phyloP scores from a whole-genome alignment of 176 grass and related monocot species.

The Triticum timopheevii region DNA sequence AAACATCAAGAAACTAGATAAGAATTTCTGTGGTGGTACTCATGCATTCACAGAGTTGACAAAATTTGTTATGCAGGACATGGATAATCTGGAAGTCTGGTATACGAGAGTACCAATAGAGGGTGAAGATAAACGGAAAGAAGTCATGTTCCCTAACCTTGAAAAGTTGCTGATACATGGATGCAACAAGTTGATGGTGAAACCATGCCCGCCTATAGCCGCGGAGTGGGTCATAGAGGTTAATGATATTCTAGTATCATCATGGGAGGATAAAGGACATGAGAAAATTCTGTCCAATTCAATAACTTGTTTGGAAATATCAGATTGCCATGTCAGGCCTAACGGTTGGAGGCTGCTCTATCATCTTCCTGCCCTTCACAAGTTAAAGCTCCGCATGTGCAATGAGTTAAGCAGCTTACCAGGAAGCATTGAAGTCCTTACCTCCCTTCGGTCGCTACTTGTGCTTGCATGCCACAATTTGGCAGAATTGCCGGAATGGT shows the following conservation, averaged over 20 bases:
- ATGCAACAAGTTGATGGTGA: constrained; percentile 14
- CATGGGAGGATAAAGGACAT: neutral
- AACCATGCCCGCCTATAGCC: neutral
- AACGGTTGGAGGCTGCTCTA: constrained; percentile 12
- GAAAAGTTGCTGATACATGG: constrained; percentile 12
- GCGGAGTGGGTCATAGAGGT: neutral
- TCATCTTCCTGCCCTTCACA: neutral
- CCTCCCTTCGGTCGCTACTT: neutral
- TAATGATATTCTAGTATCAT: neutral
- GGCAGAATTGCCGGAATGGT: neutral
- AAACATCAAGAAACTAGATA: constrained; percentile 13
- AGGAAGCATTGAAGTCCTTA: neutral
- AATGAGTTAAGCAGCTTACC: constrained; percentile 5
- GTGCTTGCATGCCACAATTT: neutral
- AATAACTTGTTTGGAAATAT: constrained; percentile 6
- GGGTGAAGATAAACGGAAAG: neutral
- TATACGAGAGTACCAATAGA: neutral
- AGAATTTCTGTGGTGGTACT: neutral
- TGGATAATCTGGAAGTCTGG: constrained; percentile 16
- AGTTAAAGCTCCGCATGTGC: constrained; percentile 1
- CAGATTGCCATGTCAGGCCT: constrained; percentile 2
- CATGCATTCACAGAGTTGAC: constrained; percentile 6
- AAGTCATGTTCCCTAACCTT: constrained; percentile 15
- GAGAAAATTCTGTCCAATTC: neutral
- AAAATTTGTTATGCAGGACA: constrained; percentile 10